Conservation (phyloP, 768 basidiomycete species). For the Gymnopilus junonius region DNA sequence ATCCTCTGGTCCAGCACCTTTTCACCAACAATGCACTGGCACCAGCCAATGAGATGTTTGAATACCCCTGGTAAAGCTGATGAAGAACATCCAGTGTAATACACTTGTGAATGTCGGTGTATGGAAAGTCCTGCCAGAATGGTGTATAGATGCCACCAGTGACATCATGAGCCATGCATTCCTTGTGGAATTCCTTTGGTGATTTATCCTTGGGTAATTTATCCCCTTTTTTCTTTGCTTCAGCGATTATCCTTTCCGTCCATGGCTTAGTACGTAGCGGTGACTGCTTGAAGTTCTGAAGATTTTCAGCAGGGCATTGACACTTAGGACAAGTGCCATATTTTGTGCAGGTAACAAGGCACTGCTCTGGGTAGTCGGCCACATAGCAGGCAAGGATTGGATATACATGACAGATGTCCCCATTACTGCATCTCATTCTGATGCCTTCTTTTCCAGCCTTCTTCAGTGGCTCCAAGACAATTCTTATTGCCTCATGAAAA, state of each 20-base stretch:
- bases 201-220: background rate
- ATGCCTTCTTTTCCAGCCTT: constrained; percentile 32
- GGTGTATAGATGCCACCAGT: constrained; percentile 12
- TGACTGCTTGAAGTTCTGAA: background rate
- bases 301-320: constrained; percentile 3
- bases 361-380: constrained; percentile 44
- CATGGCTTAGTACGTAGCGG: background rate
- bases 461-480: constrained; percentile 32
- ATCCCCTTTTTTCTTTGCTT: background rate
- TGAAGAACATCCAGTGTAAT: constrained; percentile 24
- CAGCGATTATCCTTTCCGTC: background rate
- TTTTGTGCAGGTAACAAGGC: constrained; percentile 33
- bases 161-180: constrained; percentile 12
- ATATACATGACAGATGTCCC: constrained; percentile 21
- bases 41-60: constrained; percentile 16
- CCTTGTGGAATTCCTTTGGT: background rate
- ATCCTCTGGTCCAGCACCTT: constrained; percentile 21
- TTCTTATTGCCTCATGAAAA: constrained; percentile 40
- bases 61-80: constrained; percentile 21
- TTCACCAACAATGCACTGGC: background rate
- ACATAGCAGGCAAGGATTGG: constrained; percentile 22
- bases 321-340: constrained; percentile 23
- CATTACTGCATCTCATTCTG: constrained; percentile 34
- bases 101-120: constrained; percentile 12
- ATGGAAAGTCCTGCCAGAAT: constrained; percentile 20